Conservation (phyloP, 1,284 basidiomycete species). For the Sutorius eximius region DNA sequence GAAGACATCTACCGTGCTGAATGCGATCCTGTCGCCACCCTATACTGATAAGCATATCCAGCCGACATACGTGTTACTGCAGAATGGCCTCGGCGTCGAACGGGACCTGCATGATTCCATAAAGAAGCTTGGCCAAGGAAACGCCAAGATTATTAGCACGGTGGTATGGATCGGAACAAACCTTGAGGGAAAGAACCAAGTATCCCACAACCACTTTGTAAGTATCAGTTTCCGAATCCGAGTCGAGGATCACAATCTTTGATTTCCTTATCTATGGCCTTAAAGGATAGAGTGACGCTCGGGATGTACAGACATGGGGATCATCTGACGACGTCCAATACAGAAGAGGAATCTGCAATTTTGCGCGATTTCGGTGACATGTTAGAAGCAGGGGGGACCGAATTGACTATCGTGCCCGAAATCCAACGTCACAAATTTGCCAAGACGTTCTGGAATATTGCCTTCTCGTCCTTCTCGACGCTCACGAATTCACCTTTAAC, state of each 20-base stretch:
- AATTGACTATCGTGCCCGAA: slow-evolving; percentile 51
- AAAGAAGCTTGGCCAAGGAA: slow-evolving; percentile 41
- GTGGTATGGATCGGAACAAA: slow-evolving; percentile 58
- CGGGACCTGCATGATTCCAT: slow-evolving; percentile 60
- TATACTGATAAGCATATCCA: slow-evolving; percentile 50
- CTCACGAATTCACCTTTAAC: slow-evolving; percentile 52
- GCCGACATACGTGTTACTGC: slow-evolving; percentile 67
- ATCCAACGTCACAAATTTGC: slow-evolving; percentile 61
- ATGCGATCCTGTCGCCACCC: slow-evolving; percentile 53
- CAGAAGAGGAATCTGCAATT: slow-evolving; percentile 42
- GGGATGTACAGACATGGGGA: slow-evolving; percentile 54
- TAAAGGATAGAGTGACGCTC: slow-evolving; percentile 50
- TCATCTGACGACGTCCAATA: slow-evolving; percentile 43
- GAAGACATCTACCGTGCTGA: slow-evolving; percentile 57
- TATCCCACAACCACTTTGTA: slow-evolving; percentile 55
- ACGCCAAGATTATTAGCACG: slow-evolving; percentile 54
- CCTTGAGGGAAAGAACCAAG: slow-evolving; percentile 44
- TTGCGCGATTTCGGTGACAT: slow-evolving; percentile 50
- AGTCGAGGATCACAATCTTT: neutral
- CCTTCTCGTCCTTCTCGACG: slow-evolving; percentile 53
- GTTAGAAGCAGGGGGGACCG: slow-evolving; percentile 49
- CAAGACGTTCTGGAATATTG: slow-evolving; percentile 68
- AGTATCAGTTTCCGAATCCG: slow-evolving; percentile 12
- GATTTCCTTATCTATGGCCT: neutral
- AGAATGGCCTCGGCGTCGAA: slow-evolving; percentile 80